These are phyloP conservation scores for Neurospora hispaniola DNA, from an alignment of 495 filamentous ascomycete genomes.

Conservation along the genomic window DNA sequence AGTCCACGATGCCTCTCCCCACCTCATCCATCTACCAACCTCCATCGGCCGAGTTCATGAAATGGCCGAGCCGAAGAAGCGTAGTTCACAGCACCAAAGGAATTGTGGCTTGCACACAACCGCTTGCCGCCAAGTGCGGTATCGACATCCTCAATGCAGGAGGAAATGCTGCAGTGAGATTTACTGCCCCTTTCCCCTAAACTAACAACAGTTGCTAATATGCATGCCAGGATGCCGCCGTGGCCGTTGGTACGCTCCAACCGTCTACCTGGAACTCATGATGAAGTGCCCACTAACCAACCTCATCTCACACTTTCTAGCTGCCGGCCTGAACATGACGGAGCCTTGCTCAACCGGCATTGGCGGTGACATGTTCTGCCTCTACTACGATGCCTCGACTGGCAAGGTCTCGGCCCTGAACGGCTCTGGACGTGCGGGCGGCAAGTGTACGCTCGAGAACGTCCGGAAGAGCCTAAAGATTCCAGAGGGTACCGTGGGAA, in stretches of 20 bases:
- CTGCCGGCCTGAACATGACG: conserved; percentile 84
- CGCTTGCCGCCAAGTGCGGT: conserved; percentile 80
- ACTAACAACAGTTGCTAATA: conserved; percentile 4
- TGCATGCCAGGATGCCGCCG: conserved; percentile 68
- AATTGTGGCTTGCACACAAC: conserved; percentile 86
- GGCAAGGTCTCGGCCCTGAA: conserved; percentile 78
- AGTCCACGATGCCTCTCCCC: conserved; percentile 30
- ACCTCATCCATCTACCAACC: conserved; percentile 48
- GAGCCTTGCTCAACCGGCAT: conserved; percentile 94
- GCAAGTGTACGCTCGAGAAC: conserved; percentile 54
- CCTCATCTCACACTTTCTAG: conserved; percentile 21
- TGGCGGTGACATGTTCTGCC: conserved; percentile 95
- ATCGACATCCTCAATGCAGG: conserved; percentile 73
- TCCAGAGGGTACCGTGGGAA: conserved; percentile 45
- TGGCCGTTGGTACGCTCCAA: conserved; percentile 45
- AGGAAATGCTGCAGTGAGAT: conserved; percentile 82
- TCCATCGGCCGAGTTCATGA: conserved; percentile 46
- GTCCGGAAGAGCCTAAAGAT: conserved; percentile 61
- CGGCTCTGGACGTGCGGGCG: conserved; percentile 75
- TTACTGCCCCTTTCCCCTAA: conserved; percentile 4
- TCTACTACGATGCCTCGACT: conserved; percentile 79
- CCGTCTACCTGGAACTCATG: not conserved
- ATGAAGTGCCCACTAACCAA: not conserved
- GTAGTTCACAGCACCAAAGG: conserved; percentile 89
- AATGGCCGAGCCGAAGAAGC: conserved; percentile 77